Base-by-base conservation (phyloP, 768 basidiomycete species). In the Leccinum fibrillosum region DNA sequence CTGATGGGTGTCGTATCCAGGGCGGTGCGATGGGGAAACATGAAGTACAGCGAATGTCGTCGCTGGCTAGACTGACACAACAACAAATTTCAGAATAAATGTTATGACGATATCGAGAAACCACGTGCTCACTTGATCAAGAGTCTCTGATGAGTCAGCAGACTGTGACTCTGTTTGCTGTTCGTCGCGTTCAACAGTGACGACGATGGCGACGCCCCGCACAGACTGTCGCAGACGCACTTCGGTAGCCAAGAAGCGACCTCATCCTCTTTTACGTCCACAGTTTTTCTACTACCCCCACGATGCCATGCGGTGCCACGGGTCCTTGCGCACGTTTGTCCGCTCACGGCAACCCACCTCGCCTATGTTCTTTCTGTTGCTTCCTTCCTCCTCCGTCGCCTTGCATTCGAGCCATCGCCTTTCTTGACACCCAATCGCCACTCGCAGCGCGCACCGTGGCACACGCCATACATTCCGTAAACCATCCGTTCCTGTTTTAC, bases 251-350 rank as follows among this genome's bases (percentile, higher is more conserved):
- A 52, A 56, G 62, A 70, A 66, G 49, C 47, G 47, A 45, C 59
- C 52, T 42, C 54, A 15, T 10, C 6, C n/a, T 19, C 10, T 54
- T 39, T 60, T 61, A 60, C 63, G 58, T 57, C 52, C 59, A 39
- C 44, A 47, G 62, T 53, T 74, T 71, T 72, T 72, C 66, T 67
- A 71, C 49, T 32, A 4, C 15, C 4, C 21, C 53, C 68, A 59
- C 63, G 59, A 63, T 59, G 58, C 56, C 55, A 56, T 21, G 61
- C 69, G 71, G 72, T 72, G 72, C 52, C 72, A 69, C 48, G 71
- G 72, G 71, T 72, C 72, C 61, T 55, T 15, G 69, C 72, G 72
- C 71, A 72, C 71, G 71, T 72, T 74, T 67, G 71, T 67, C 61
- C 61, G 64, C 60, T 67, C 57, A 49, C 49, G 35, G 34, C 30